Evolutionary conservation across 2,329 filamentous ascomycete species (phyloP).

Genomic region (Rhytidhysteron rufulum): DNA sequence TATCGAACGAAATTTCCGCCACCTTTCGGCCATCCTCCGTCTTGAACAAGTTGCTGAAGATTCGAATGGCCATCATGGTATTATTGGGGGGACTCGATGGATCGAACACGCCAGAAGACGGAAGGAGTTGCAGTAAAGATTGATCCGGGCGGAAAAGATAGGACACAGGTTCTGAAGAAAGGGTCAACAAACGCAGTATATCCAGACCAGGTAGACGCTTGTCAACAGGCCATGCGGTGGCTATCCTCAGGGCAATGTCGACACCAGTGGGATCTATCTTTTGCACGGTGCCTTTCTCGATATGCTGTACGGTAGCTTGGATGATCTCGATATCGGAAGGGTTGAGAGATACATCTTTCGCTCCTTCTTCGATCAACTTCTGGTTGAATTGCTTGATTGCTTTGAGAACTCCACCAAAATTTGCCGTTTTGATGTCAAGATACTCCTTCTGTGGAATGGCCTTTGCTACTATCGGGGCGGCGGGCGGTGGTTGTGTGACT

Average conservation of each 20-base stretch:
- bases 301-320: conserved; percentile 55
- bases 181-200: conserved; percentile 76
- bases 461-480: conserved; percentile 48
- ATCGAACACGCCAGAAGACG: conserved; percentile 56
- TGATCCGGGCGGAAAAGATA: conserved; percentile 51
- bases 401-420: conserved; percentile 66
- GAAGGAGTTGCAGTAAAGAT: conserved; percentile 60
- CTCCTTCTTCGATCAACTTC: conserved; percentile 64
- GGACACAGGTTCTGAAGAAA: conserved; percentile 62
- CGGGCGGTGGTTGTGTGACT: conserved; percentile 27
- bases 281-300: conserved; percentile 51
- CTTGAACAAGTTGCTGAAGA: conserved; percentile 79
- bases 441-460: conserved; percentile 76
- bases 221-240: conserved; percentile 73
- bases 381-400: conserved; percentile 75
- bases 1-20: conserved; percentile 56
- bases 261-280: conserved; percentile 50
- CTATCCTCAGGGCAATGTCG: conserved; percentile 65
- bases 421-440: conserved; percentile 71
- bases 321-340: conserved; percentile 66
- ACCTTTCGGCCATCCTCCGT: conserved; percentile 63
- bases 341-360: conserved; percentile 71
- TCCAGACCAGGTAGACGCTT: conserved; percentile 83
- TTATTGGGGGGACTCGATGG: conserved; percentile 67
- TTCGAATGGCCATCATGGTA: conserved; percentile 79